These are phyloP conservation scores for Millerago galiae DNA, from an alignment of 805 yeast species.

Conservation along the genomic window DNA sequence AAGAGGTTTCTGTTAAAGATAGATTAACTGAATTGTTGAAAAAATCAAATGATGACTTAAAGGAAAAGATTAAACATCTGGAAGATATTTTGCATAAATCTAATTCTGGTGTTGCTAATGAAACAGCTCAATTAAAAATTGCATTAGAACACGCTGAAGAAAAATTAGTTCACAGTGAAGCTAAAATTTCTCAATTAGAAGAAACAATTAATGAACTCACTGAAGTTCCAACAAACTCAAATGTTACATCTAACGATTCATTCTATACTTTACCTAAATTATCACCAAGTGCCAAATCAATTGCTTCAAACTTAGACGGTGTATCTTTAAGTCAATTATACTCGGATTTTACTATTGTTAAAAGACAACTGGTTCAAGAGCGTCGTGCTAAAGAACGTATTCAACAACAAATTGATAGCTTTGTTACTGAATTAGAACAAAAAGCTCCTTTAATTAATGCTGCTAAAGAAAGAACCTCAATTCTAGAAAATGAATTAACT, in stretches of 20 bases:
- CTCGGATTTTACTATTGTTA: constrained; percentile 56
- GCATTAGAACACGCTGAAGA: constrained; percentile 50
- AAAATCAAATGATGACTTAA: constrained; percentile 44
- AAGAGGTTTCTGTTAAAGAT: constrained; percentile 57
- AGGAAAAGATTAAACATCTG: constrained; percentile 44
- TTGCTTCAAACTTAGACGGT: constrained; percentile 39
- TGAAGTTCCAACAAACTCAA: constrained; percentile 11
- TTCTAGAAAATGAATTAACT: constrained; percentile 49
- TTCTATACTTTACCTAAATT: constrained; percentile 27
- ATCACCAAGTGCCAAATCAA: constrained; percentile 53
- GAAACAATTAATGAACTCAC: constrained; percentile 38
- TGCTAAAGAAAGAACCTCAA: constrained; percentile 51
- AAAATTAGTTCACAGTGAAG: constrained; percentile 42
- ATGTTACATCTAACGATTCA: constrained; percentile 10
- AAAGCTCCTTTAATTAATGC: constrained; percentile 72
- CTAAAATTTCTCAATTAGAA: constrained; percentile 35
- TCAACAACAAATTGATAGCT: constrained; percentile 61
- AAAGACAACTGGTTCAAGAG: constrained; percentile 63
- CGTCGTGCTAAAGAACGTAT: constrained; percentile 63
- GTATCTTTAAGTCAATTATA: constrained; percentile 62
- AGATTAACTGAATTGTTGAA: constrained; percentile 53
- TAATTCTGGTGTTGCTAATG: constrained; percentile 32
- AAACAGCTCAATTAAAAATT: constrained; percentile 50
- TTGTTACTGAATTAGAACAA: constrained; percentile 70
- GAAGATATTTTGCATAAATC: constrained; percentile 32